Evolutionary conservation across 192 early-diverging fungal genomes (phyloP).

Genomic region (Coemansia biformis): DNA sequence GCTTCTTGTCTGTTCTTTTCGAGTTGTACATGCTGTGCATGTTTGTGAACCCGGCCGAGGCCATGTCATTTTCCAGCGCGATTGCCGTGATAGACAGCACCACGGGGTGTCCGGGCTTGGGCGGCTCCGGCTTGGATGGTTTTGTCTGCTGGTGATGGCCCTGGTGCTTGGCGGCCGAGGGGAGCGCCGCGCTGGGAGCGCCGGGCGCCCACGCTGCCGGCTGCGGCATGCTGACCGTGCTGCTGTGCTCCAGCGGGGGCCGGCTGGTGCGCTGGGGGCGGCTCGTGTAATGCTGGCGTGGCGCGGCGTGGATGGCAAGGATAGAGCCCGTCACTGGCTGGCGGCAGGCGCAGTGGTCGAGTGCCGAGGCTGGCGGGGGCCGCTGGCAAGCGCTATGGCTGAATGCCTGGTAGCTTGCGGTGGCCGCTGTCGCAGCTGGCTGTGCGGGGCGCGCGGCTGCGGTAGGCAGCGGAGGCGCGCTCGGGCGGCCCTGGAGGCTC

Average conservation of each 20-base stretch:
- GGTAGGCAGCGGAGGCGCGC: not conserved
- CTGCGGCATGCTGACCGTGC: conserved; percentile 4
- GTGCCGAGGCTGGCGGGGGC: too few relatives aligned
- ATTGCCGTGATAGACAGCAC: not conserved
- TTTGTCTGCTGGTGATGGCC: conserved; percentile 1
- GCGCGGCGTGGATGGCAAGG: conserved; percentile 10
- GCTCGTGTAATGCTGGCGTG: not conserved
- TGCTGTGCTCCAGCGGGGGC: conserved; percentile 8
- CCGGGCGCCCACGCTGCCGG: conserved; percentile 12
- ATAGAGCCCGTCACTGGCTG: conserved; percentile 30
- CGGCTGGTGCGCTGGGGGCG: not conserved
- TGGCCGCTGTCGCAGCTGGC: not conserved
- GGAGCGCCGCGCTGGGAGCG: not conserved
- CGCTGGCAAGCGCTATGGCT: conserved; percentile 21
- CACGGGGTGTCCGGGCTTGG: not conserved
- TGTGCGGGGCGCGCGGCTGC: not conserved
- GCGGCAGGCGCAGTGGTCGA: too few relatives aligned
- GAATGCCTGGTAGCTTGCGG: conserved; percentile 26
- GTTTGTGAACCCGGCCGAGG: conserved; percentile 6
- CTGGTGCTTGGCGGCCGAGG: conserved; percentile 4
- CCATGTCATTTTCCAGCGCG: conserved; percentile 14
- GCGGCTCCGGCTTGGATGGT: not conserved
- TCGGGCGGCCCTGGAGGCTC: too few relatives aligned
- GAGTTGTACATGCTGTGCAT: conserved; percentile 17
- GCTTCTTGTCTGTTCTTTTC: conserved; percentile 6